These are phyloP conservation scores for Croton laevigatus DNA, from an alignment of 441 rosid genomes.

Conservation along the genomic window DNA sequence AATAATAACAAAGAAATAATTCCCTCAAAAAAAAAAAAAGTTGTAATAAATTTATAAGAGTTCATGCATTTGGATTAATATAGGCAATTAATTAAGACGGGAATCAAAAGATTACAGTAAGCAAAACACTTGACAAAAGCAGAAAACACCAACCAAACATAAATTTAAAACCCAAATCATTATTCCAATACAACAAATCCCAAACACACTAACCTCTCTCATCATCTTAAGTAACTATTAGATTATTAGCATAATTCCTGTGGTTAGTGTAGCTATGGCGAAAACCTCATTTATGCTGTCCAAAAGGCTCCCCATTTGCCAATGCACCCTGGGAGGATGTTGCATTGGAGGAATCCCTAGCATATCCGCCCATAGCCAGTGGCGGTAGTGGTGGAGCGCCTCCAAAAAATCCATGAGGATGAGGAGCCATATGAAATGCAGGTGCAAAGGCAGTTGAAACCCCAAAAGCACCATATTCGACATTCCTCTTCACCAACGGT, in stretches of 20 bases:
- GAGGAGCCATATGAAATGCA: slow-evolving; percentile 44
- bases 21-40: too few species aligned
- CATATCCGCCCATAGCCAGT: slow-evolving; percentile 27
- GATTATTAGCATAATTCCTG: neutral
- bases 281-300: slow-evolving; percentile 30
- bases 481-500: slow-evolving; percentile 46
- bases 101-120: neutral
- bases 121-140: neutral
- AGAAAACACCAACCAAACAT: neutral
- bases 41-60: too few species aligned
- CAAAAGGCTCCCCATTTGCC: slow-evolving; percentile 32
- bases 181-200: neutral
- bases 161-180: neutral
- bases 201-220: slow-evolving; percentile 21
- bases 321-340: slow-evolving; percentile 30
- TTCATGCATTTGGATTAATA: too few species aligned
- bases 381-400: neutral
- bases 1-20: too few species aligned
- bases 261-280: slow-evolving; percentile 10
- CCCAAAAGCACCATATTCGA: slow-evolving; percentile 43
- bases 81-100: too few species aligned
- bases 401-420: slow-evolving; percentile 46
- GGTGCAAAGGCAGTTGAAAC: slow-evolving; percentile 37
- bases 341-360: slow-evolving; percentile 33
- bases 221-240: neutral